Base-by-base conservation (phyloP, 495 filamentous ascomycete genomes). In the Hypoxylon subgilvum region DNA sequence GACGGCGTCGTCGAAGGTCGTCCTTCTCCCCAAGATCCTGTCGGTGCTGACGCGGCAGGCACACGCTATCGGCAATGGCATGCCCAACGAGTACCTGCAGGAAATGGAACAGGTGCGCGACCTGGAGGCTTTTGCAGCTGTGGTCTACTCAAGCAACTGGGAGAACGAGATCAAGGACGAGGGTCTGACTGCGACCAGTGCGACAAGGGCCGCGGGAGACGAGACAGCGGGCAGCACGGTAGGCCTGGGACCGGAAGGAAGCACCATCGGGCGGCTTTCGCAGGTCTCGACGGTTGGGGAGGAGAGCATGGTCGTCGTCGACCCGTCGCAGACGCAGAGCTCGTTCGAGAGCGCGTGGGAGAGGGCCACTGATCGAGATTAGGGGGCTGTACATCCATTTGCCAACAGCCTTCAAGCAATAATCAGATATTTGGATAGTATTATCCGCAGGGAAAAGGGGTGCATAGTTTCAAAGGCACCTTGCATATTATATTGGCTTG, bases 131-230 rank as follows among this genome's bases (percentile, higher is more conserved):
- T 97, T 97, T 61, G 90, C 93, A 3, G 93, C 94, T 1, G 88
- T 97, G 6, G 89, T 97, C 22, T 97, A 96, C 69, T 91, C 88
- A 53, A 92, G 88, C 42, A 96, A 96, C 72, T 96, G 81, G 81
- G 76, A 82, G 67, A 79, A 88, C 54, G 90, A 96, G 66, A 84
- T 88, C 41, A 84, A 83, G 44, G 70, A 75, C 3, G 69, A 67
- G 9, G 71, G 72, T 23, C 60, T 64, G 6, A 57, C 59, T 31
- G 57, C 56, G 8, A 55, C 57, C n/a, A n/a, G n/a, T 5, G 62
- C 60, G 9, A 46, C 64, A 25, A 31, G 54, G 34, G 57, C 36
- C 23, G 41, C 38, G 6, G 57, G 42, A 7, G 52, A 47, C n/a
- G 55, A 63, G 44, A 31, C 16, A 32, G 23, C 47, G 14, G 22